Evolutionary conservation across 768 basidiomycete genomes (phyloP).

Genomic region (Hebeloma cylindrosporum): DNA sequence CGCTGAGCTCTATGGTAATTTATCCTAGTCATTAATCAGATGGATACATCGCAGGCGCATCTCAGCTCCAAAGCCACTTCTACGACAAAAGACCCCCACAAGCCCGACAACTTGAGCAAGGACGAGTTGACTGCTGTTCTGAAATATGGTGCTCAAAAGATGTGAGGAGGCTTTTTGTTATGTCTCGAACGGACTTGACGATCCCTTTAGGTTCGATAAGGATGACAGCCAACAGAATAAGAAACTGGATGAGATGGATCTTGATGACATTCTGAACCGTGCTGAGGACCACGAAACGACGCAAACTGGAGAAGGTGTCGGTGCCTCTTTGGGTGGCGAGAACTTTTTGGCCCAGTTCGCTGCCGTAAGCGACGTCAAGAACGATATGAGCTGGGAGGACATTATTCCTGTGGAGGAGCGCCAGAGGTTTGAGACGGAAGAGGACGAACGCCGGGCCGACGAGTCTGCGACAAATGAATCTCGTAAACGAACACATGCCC

Average conservation of each 20-base stretch:
- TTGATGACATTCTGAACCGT: constrained; percentile 95
- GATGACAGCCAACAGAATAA: constrained; percentile 90
- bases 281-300: constrained; percentile 98
- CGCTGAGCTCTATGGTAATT: constrained; percentile 4
- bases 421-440: constrained; percentile 78
- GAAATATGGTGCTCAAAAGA: constrained; percentile 98
- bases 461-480: constrained; percentile 68
- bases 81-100: constrained; percentile 57
- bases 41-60: constrained; percentile 98
- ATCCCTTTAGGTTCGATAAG: constrained; percentile 83
- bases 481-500: constrained; percentile 83
- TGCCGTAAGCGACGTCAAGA: constrained; percentile 95
- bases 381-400: constrained; percentile 99
- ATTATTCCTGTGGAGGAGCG: constrained; percentile 96
- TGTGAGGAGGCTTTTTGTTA: constrained; percentile 50
- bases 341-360: constrained; percentile 95
- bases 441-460: constrained; percentile 71
- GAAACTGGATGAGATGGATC: constrained; percentile 98
- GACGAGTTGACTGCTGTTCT: constrained; percentile 96
- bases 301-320: constrained; percentile 70
- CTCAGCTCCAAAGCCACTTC: constrained; percentile 75
- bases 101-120: constrained; percentile 86
- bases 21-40: constrained; percentile 91
- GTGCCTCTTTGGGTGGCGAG: constrained; percentile 95
- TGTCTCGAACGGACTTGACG: constrained; percentile 7